These are phyloP conservation scores for Afroboletus lepidellus DNA, from an alignment of 1,284 basidiomycete species.

Conservation along the genomic window DNA sequence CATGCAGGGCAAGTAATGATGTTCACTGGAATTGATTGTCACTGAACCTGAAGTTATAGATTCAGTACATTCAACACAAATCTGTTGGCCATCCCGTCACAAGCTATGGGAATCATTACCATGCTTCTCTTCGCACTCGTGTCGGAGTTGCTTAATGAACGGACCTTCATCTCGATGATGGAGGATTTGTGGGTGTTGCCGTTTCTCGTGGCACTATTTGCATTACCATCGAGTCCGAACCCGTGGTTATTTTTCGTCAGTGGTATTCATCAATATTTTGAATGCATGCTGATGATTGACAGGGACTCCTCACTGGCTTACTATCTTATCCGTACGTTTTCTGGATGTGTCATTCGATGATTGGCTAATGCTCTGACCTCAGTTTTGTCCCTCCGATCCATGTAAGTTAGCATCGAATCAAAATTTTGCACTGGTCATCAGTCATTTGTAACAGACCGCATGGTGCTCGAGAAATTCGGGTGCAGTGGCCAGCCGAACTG, in stretches of 20 bases:
- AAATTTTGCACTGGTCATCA: too few relatives aligned
- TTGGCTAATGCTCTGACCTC: not conserved
- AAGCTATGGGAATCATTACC: slow-evolving; percentile 41
- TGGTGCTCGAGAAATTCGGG: slow-evolving; percentile 59
- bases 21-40: not conserved
- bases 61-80: slow-evolving; percentile 63
- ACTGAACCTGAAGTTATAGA: slow-evolving; percentile 27
- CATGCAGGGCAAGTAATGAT: slow-evolving; percentile 44
- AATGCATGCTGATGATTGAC: not conserved
- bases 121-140: slow-evolving; percentile 45
- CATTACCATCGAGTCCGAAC: slow-evolving; percentile 10
- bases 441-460: slow-evolving; percentile 40
- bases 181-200: slow-evolving; percentile 50
- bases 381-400: slow-evolving; percentile 39
- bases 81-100: slow-evolving; percentile 58
- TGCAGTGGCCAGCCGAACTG: slow-evolving; percentile 52
- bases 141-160: slow-evolving; percentile 48
- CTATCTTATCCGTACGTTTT: slow-evolving; percentile 14
- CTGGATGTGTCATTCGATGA: too few relatives aligned
- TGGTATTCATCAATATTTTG: not conserved
- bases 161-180: slow-evolving; percentile 46
- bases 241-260: slow-evolving; percentile 15
- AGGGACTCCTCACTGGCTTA: slow-evolving; percentile 17
- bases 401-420: too few relatives aligned
- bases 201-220: slow-evolving; percentile 17